Percentiles rank a stretch among this genome's conserved stretches.
These are phyloP conservation scores for Coffea humblotiana DNA, from an alignment of 305 asterid genomes.

Conservation along the genomic window DNA sequence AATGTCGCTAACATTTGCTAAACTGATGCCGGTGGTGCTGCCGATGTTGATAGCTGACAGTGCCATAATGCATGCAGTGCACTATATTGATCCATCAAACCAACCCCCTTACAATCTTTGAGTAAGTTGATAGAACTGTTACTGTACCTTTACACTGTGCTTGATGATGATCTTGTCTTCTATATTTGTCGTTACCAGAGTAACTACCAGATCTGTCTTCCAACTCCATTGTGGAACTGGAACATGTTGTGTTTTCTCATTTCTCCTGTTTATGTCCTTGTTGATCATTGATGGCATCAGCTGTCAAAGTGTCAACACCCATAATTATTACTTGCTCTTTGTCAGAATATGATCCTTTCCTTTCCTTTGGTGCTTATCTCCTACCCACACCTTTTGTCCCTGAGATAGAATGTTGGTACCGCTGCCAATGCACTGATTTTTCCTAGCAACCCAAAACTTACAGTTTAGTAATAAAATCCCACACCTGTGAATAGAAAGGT, in stretches of 20 bases:
- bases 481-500: not conserved
- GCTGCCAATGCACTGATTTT: not conserved
- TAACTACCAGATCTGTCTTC: not conserved
- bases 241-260: not conserved
- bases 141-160: not conserved
- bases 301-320: not conserved
- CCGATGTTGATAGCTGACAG: constrained; percentile 3
- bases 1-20: constrained; percentile 3
- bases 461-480: too few relatives aligned
- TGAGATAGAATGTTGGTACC: not conserved
- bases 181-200: not conserved
- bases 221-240: not conserved
- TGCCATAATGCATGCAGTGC: constrained; percentile 6
- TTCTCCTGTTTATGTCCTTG: not conserved
- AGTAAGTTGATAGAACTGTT: constrained; percentile 5
- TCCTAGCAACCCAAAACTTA: not conserved
- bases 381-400: not conserved
- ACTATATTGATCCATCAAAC: constrained; percentile 6
- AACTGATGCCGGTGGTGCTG: not conserved
- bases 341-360: not conserved
- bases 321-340: too few relatives aligned
- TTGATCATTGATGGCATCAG: not conserved
- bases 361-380: not conserved
- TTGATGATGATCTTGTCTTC: not conserved
- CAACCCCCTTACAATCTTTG: not conserved